Evolutionary conservation across 2,329 filamentous ascomycete species (phyloP).

Genomic region (Torrubiella hemipterigena): DNA sequence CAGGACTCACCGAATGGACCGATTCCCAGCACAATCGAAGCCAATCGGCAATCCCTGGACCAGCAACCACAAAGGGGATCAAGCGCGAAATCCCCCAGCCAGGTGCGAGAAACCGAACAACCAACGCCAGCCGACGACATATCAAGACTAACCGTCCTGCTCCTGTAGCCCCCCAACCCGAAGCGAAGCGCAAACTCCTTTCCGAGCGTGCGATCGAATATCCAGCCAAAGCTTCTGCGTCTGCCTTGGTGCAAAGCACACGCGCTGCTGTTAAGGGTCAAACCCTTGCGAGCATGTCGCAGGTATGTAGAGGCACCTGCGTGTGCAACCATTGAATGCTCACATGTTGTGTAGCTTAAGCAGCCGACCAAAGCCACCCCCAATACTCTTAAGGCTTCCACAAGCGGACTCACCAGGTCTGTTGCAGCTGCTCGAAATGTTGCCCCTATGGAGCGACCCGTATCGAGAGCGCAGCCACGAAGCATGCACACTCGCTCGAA

Average conservation of each 20-base stretch:
- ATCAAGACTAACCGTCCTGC: conserved; percentile 9
- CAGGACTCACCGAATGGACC: conserved; percentile 38
- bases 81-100: conserved; percentile 40
- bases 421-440: conserved; percentile 39
- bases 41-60: conserved; percentile 28
- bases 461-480: conserved; percentile 35
- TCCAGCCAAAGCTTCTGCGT: conserved; percentile 23
- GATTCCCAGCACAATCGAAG: conserved; percentile 50
- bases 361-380: conserved; percentile 27
- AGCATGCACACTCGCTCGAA: conserved; percentile 32
- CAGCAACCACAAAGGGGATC: conserved; percentile 24
- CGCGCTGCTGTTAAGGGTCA: conserved; percentile 33
- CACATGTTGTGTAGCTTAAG: conserved; percentile 1
- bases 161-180: conserved; percentile 36
- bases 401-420: conserved; percentile 43
- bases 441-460: conserved; percentile 30
- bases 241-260: conserved; percentile 25
- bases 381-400: conserved; percentile 12
- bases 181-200: conserved; percentile 49
- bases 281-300: conserved; percentile 12
- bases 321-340: conserved; percentile 11
- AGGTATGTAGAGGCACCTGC: conserved; percentile 13
- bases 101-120: conserved; percentile 20
- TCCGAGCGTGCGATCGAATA: conserved; percentile 42
- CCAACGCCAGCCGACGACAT: not conserved